phyloP scores from a whole-genome alignment of 805 yeast genomes.

The Wickerhamiella hasegawae region DNA sequence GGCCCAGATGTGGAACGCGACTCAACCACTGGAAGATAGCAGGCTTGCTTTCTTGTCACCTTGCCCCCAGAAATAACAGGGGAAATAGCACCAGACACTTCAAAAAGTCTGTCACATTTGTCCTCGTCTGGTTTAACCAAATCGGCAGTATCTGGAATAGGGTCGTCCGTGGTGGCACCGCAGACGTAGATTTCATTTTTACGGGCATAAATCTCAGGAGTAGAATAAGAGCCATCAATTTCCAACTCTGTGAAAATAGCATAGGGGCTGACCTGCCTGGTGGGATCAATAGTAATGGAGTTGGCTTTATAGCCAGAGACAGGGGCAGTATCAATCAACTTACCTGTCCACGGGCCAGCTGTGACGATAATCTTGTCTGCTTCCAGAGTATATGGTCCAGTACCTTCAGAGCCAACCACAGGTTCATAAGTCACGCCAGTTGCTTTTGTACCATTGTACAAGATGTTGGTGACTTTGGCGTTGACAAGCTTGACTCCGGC shows the following conservation, averaged over 20 bases:
- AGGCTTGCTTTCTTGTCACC: constrained; percentile 74
- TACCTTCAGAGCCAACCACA: constrained; percentile 14
- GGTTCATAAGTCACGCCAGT: constrained; percentile 50
- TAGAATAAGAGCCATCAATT: constrained; percentile 50
- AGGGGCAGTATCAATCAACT: constrained; percentile 81
- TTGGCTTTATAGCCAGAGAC: constrained; percentile 90
- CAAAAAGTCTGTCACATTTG: constrained; percentile 76
- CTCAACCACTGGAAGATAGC: constrained; percentile 87
- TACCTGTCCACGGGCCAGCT: constrained; percentile 96
- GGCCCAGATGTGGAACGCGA: constrained; percentile 91
- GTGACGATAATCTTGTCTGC: constrained; percentile 74
- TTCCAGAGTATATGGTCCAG: constrained; percentile 25
- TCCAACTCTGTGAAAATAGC: constrained; percentile 88
- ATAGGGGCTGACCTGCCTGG: constrained; percentile 69
- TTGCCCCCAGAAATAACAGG: constrained; percentile 57
- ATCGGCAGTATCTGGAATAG: constrained; percentile 85
- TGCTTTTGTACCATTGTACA: constrained; percentile 49
- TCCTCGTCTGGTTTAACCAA: constrained; percentile 78
- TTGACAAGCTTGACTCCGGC: constrained; percentile 73
- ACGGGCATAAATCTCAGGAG: constrained; percentile 92
- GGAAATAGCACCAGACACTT: constrained; percentile 62
- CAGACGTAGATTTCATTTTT: constrained; percentile 92
- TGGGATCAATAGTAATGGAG: constrained; percentile 80
- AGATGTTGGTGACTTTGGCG: constrained; percentile 67
- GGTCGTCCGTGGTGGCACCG: constrained; percentile 87